Base-by-base conservation (phyloP, 1,139 yeast genomes). In the Saccharomyces hybrid region DNA sequence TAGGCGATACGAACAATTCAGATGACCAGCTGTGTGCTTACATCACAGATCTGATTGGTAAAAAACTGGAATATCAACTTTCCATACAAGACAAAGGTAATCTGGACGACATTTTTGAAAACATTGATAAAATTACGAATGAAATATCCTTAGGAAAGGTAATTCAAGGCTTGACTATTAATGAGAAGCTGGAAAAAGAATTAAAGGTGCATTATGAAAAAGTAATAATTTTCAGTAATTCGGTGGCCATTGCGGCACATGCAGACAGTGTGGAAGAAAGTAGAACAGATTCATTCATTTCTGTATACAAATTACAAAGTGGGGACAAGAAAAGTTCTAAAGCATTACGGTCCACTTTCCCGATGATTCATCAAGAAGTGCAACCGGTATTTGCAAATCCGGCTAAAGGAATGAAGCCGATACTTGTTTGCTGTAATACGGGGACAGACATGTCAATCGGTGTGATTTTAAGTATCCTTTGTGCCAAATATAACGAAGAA, bases 391-490 rank as follows among this genome's bases (percentile, higher is more conserved):
- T 52, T 11, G 6, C 19, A 12, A 14, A 34, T 7, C 11, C 41
- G n/a, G 21, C 16, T 3, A 11, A 4, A 1, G 28, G 5, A 26
- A 38, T 28, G 5, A 60, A 58, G 50, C 69, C 69, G 2, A 55
- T 67, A 2, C 59, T 84, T 16, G 65, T 87, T 0, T 64, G 84
- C 3, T 85, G 95, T 63, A 86, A 83, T 44, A 72, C 80, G 0
- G 93, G 89, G 0, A 74, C 76, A 2, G 96, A 88, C 63, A 67
- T 88, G 41, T 78, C 89, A 4, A 77, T 82, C 2, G 89, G 87
- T 0, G 75, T 85, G 0, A 76, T 81, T 0, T 68, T 88, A 3
- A 73, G 79, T 7, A 63, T 83, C 1, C 69, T 86, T 12, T 77
- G 85, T 57, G 66, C 69, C 34, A 69, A 73, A 55, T 84, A 74